Evolutionary conservation across 23 red algal genomes (phyloP), one percentile per base, ranked within the genome.

Genomic region (Gracilaria vermiculophylla): DNA sequence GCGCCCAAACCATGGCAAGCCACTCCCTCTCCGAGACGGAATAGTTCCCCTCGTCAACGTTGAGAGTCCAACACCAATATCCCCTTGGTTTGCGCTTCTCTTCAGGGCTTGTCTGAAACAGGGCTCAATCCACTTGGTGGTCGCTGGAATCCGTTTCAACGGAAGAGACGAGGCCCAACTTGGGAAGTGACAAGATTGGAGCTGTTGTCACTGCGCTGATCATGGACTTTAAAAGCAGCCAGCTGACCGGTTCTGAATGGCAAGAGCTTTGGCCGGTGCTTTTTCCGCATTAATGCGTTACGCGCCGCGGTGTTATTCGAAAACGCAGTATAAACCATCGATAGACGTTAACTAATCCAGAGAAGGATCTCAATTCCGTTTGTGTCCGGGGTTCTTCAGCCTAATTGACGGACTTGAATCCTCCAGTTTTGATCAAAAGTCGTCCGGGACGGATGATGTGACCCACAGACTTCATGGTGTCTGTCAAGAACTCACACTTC

Each of bases 71-170:
- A 0, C 33, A 71, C 0, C 58, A 85, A 35, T 43, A 85, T 14
- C 77, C 77, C 36, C 29, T 81, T 25, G 77, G 58, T 15, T 57
- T 61, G 6, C 6, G 81, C 16, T 53, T 1, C 37, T 1, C 81
- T 7, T 70, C 60, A 17, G 33, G 7, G 64, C 8, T 25, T 19
- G 58, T 51, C 16, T 85, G 81, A 45, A 71, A 72, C 5, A 85
- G 81, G 31, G 52, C 28, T 33, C 60, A 85, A 17, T 45, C 81
- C 8, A 85, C 45, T 16, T 85, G 61, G 15, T 85, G 71, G 13
- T 50, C 42, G 21, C 2, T 48, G 5, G 61, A 48, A 44, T 85
- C 81, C 32, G 1, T 71, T 17, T 85, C 60, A 11, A 85, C 64
- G 19, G 64, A 69, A 44, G 37, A 85, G 10, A 35, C 60, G 4